Conservation (phyloP, 2,329 filamentous ascomycete species). For the Sporothrix euskadiensis region DNA sequence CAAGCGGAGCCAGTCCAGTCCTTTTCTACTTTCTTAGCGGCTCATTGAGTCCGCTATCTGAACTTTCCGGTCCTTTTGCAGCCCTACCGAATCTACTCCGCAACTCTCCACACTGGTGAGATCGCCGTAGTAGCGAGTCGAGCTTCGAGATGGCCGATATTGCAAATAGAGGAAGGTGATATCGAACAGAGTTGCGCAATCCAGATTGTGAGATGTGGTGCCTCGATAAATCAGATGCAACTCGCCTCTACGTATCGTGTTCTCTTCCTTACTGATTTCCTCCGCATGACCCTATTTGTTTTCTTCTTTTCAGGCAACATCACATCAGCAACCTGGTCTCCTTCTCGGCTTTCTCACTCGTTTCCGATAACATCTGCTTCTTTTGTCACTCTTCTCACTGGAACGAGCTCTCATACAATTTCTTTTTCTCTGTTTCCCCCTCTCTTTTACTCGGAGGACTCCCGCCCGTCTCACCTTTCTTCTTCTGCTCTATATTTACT, state of each 20-base stretch:
- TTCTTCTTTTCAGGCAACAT: background rate
- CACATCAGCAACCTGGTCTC: background rate
- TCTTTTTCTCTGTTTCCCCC: background rate
- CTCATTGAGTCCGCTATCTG: background rate
- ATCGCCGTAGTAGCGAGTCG: background rate
- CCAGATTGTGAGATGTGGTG: background rate
- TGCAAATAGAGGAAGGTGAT: constrained; percentile 1
- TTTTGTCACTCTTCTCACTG: background rate
- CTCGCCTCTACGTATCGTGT: background rate
- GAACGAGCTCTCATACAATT: background rate
- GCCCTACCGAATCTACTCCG: background rate
- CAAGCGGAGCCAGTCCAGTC: background rate
- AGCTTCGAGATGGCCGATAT: background rate
- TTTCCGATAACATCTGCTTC: no score
- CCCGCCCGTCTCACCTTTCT: background rate
- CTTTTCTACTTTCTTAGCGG: background rate
- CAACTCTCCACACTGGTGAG: background rate
- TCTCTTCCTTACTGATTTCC: background rate
- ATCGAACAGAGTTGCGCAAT: background rate
- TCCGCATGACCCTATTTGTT: background rate
- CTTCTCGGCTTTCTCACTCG: background rate
- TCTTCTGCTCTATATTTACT: background rate
- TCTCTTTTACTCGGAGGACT: background rate
- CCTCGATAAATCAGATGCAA: background rate
- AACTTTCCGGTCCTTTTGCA: background rate